Percentiles rank a stretch among this genome's conserved stretches.
phyloP scores from a whole-genome alignment of 2,329 filamentous ascomycete genomes.

The Calonectria ilicicola region DNA sequence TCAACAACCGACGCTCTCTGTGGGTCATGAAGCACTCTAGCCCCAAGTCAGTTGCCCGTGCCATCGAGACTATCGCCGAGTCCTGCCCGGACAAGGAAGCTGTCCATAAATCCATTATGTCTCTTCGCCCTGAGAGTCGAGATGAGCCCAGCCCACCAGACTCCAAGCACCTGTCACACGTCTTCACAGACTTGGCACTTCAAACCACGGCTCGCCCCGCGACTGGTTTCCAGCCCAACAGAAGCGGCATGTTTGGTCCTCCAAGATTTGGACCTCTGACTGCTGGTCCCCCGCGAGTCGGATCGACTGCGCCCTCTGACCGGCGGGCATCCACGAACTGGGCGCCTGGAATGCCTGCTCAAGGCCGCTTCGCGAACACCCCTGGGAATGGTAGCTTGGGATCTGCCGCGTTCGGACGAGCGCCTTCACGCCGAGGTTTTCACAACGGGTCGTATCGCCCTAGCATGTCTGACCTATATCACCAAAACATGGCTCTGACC shows the following conservation, averaged over 20 bases:
- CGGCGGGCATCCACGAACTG: slow-evolving; percentile 38
- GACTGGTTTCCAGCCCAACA: slow-evolving; percentile 42
- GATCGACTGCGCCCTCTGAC: slow-evolving; percentile 41
- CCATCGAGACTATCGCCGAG: slow-evolving; percentile 47
- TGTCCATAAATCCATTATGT: slow-evolving; percentile 43
- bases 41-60: slow-evolving; percentile 45
- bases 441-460: slow-evolving; percentile 46
- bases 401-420: slow-evolving; percentile 31
- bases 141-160: slow-evolving; percentile 25
- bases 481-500: slow-evolving; percentile 37
- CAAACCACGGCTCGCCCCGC: slow-evolving; percentile 34
- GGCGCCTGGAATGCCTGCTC: slow-evolving; percentile 33
- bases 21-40: slow-evolving; percentile 51
- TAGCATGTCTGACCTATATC: slow-evolving; percentile 49
- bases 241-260: slow-evolving; percentile 35
- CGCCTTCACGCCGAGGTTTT: slow-evolving; percentile 46
- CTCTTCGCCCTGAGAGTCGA: slow-evolving; percentile 34
- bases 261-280: slow-evolving; percentile 48
- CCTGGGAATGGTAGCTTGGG: slow-evolving; percentile 23
- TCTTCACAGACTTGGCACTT: slow-evolving; percentile 27
- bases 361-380: slow-evolving; percentile 32
- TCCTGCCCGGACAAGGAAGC: slow-evolving; percentile 44
- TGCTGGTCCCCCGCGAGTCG: slow-evolving; percentile 43
- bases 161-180: slow-evolving; percentile 29
- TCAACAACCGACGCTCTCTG: slow-evolving; percentile 50